Base-by-base conservation (phyloP, 140 eudicot species). In the Erigeron philadelphicus region DNA sequence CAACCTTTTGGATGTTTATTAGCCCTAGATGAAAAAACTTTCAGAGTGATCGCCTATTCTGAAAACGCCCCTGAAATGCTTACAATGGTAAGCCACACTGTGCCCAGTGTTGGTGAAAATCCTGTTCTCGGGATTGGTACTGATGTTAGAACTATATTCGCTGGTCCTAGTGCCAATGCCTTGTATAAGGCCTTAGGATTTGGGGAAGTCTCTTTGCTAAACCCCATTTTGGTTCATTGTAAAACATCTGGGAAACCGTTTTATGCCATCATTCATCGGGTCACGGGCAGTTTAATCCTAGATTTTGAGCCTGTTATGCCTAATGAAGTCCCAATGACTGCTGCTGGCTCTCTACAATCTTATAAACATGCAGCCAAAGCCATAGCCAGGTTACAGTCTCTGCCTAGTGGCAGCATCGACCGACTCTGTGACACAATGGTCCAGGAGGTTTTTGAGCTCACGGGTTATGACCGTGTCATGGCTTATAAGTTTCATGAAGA, bases 261-360 rank as follows among this genome's bases (percentile, higher is more conserved):
- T 73, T 92, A 92, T 49, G 96, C 98, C 38, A 84, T 92, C 57
- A 76, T 89, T 56, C 98, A 92, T 31, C 73, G 96, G 56, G 96
- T 92, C 8, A 92, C 98, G 0, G 96, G 87, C 62, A 84, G 96
- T 71, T 81, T 92, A 66, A 77, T 92, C 31, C 78, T 92, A 25
- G 98, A 92, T 64, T 92, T 92, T 31, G 98, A 92, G 81, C 98
- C 98, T 4, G 98, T 92, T 64, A 92, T 88, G 95, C 98, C 95
- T 18, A 82, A 83, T 35, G 98, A 92, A 62, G 98, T 92, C 53
- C 95, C 98, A 11, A 92, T 89, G 98, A 92, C 98, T 1, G 98
- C 98, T 56, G 98, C 98, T 0, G 98, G 98, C 17, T 95, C 98
- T 40, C 61, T 92, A 15, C 98, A 92, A 53, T 92, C 98, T 5